Evolutionary conservation across 2,329 filamentous ascomycete genomes (phyloP).

Genomic region (Botrytis galanthina): DNA sequence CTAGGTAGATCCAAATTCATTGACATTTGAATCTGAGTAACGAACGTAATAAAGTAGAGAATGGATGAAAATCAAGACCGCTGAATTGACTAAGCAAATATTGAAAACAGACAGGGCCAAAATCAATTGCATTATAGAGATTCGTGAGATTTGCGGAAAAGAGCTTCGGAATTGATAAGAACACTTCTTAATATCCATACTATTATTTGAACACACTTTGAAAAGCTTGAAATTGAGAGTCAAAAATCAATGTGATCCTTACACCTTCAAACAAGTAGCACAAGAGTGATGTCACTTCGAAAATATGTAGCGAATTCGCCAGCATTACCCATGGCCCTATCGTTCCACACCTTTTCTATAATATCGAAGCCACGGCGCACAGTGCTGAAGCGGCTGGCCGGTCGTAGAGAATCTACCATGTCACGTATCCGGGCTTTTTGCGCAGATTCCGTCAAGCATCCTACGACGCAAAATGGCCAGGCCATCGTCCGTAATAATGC

Average conservation of each 20-base stretch:
- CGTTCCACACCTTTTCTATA: slow-evolving; percentile 31
- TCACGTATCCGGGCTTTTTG: slow-evolving; percentile 28
- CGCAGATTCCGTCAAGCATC: slow-evolving; percentile 28
- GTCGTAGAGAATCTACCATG: slow-evolving; percentile 27
- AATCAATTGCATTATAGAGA: not conserved
- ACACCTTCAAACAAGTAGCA: slow-evolving; percentile 35
- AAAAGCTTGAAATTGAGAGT: not conserved
- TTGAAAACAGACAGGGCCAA: not conserved
- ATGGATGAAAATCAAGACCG: not conserved
- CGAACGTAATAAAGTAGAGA: not conserved
- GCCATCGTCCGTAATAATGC: slow-evolving; percentile 29
- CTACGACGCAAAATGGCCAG: slow-evolving; percentile 32
- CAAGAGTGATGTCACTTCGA: slow-evolving; percentile 35
- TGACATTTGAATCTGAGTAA: not conserved
- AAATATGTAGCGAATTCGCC: slow-evolving; percentile 38
- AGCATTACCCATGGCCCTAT: slow-evolving; percentile 22
- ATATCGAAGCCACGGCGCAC: slow-evolving; percentile 31
- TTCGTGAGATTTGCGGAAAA: not conserved
- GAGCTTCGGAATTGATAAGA: not conserved
- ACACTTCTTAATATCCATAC: not conserved
- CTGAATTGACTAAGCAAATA: not conserved
- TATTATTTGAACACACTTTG: not conserved
- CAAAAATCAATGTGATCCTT: not conserved
- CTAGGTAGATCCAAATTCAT: not conserved
- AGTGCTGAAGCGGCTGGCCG: slow-evolving; percentile 38